Evolutionary conservation across 202 grass and related monocot species (phyloP).

Genomic region (Carex sylvatica): DNA sequence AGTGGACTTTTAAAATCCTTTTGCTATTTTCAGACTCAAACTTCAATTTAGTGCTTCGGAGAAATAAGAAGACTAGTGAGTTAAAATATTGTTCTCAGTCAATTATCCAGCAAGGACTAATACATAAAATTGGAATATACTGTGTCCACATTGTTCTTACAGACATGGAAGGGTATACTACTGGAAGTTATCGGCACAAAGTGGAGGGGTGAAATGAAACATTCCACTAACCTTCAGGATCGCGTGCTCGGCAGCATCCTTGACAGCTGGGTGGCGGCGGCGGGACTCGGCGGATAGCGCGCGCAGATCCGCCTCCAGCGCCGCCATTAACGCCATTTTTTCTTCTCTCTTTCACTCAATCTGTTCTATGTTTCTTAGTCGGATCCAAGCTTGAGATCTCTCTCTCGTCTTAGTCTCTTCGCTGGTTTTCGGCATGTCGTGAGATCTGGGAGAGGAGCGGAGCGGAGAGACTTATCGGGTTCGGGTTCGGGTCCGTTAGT

Average conservation of each 20-base stretch:
- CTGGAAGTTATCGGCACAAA: too few species aligned
- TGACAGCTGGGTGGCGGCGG: constrained; percentile 81
- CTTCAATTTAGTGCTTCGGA: background rate
- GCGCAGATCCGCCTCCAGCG: constrained; percentile 96
- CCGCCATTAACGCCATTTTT: constrained; percentile 84
- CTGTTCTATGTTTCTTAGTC: background rate
- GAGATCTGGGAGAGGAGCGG: constrained; percentile 21
- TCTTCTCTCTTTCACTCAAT: constrained; percentile 12
- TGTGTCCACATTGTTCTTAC: background rate
- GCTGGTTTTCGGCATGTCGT: background rate
- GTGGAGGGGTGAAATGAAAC: background rate
- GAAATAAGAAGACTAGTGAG: background rate
- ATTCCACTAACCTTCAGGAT: constrained; percentile 60
- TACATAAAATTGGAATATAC: background rate
- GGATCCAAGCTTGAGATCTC: constrained; percentile 35
- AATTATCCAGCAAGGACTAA: background rate
- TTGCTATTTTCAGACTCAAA: background rate
- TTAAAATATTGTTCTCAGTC: background rate
- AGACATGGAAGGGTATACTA: background rate
- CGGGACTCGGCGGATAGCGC: constrained; percentile 93
- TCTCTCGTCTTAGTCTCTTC: background rate
- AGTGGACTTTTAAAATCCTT: background rate
- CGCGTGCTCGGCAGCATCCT: constrained; percentile 85
- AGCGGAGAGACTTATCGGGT: constrained; percentile 16
- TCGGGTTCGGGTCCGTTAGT: constrained; percentile 3